Evolutionary conservation across 768 basidiomycete species (phyloP).

Genomic region (Arthromyces matolae): DNA sequence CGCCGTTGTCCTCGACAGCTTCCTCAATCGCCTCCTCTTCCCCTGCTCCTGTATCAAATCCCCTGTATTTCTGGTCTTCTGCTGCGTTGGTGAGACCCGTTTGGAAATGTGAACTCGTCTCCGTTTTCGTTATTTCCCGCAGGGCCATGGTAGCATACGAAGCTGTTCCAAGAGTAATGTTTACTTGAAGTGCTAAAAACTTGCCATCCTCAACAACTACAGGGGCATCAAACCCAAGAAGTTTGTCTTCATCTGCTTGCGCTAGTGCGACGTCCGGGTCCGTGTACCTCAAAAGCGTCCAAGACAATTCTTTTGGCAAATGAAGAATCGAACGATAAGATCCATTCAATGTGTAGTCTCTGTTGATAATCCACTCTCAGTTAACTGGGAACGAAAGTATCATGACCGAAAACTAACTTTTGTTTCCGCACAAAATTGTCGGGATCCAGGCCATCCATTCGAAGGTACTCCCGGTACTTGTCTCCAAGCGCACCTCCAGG

Average conservation of each 20-base stretch:
- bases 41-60: constrained; percentile 35
- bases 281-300: constrained; percentile 83
- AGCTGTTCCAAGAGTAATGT: constrained; percentile 81
- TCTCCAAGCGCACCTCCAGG: constrained; percentile 88
- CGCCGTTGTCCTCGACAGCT: constrained; percentile 16
- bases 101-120: constrained; percentile 91
- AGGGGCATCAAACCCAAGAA: constrained; percentile 79
- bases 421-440: constrained; percentile 88
- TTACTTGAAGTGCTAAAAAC: constrained; percentile 85
- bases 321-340: constrained; percentile 93
- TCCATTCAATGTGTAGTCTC: constrained; percentile 89
- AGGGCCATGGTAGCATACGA: constrained; percentile 99
- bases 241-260: constrained; percentile 91
- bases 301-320: constrained; percentile 75
- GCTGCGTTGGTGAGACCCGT: constrained; percentile 70
- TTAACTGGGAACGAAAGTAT: not conserved
- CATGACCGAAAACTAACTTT: constrained; percentile 48
- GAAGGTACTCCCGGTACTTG: constrained; percentile 76
- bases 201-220: constrained; percentile 64
- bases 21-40: constrained; percentile 29
- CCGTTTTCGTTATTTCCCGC: constrained; percentile 91
- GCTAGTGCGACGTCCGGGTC: constrained; percentile 90
- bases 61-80: constrained; percentile 80
- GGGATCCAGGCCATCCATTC: constrained; percentile 84
- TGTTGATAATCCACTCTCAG: constrained; percentile 27